Percentiles rank a stretch among this genome's conserved stretches.
Evolutionary conservation across 345 rosid species (phyloP).

Genomic region (Noccaea bulbosa): DNA sequence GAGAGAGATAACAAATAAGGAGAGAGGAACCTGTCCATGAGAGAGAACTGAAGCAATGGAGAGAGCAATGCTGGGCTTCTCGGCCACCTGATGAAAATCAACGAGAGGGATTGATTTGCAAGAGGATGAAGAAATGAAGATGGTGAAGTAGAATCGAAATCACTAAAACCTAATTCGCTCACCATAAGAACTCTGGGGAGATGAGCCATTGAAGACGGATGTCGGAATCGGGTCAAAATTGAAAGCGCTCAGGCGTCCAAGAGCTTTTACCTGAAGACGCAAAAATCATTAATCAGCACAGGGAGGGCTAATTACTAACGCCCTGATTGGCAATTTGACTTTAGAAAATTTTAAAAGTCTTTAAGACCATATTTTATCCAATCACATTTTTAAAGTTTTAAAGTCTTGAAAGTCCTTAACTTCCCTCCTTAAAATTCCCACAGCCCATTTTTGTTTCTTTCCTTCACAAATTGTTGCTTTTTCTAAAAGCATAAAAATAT

Average conservation of each 20-base stretch:
- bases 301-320: no score
- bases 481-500: no score
- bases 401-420: no score
- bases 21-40: slow-evolving; percentile 56
- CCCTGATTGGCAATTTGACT: no score
- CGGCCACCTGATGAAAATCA: slow-evolving; percentile 68
- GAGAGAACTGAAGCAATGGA: slow-evolving; percentile 87
- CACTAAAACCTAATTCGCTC: not conserved
- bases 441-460: no score
- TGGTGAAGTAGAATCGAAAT: not conserved
- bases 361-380: no score
- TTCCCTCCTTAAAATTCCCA: no score
- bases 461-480: no score
- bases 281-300: not conserved
- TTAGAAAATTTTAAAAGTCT: no score
- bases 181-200: slow-evolving; percentile 55
- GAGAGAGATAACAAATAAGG: no score
- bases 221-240: slow-evolving; percentile 25
- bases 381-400: no score
- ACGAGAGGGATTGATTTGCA: slow-evolving; percentile 1
- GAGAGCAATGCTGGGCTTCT: slow-evolving; percentile 96
- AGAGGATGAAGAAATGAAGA: slow-evolving; percentile 2
- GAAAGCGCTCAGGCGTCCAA: slow-evolving; percentile 24
- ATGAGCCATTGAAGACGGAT: slow-evolving; percentile 44
- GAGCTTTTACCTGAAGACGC: slow-evolving; percentile 19